phyloP scores from a whole-genome alignment of 306 rosid genomes.

The Fragaria vesca region DNA sequence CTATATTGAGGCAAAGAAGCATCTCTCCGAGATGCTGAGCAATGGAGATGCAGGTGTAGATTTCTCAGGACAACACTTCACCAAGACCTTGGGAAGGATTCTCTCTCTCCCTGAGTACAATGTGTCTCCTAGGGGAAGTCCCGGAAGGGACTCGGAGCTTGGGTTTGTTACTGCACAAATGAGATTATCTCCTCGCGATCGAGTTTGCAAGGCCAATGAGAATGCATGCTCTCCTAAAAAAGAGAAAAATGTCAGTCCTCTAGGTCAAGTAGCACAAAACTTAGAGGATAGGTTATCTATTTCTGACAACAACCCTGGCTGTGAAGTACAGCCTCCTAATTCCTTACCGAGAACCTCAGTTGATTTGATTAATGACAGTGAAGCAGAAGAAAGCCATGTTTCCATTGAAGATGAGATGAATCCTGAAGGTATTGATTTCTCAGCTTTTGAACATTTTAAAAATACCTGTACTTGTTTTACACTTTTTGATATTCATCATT shows the following conservation, averaged over 20 bases:
- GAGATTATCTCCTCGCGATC: slow-evolving; percentile 45
- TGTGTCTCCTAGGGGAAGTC: slow-evolving; percentile 72
- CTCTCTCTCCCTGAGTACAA: slow-evolving; percentile 85
- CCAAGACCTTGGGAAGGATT: slow-evolving; percentile 80
- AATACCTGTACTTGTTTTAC: not conserved
- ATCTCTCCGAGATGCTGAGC: slow-evolving; percentile 62
- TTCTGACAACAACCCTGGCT: slow-evolving; percentile 35
- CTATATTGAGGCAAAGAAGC: slow-evolving; percentile 83
- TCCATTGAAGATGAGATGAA: slow-evolving; percentile 39
- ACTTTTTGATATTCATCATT: slow-evolving; percentile 25
- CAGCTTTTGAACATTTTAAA: slow-evolving; percentile 12
- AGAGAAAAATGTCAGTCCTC: slow-evolving; percentile 28
- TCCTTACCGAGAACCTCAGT: slow-evolving; percentile 31
- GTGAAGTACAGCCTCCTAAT: slow-evolving; percentile 41
- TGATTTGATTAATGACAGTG: slow-evolving; percentile 26
- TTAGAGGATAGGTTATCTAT: slow-evolving; percentile 35
- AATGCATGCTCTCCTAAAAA: slow-evolving; percentile 34
- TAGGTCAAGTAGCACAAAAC: slow-evolving; percentile 38
- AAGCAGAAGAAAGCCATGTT: slow-evolving; percentile 34
- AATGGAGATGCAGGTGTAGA: slow-evolving; percentile 58
- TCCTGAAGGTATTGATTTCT: slow-evolving; percentile 55
- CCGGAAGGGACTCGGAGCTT: slow-evolving; percentile 70
- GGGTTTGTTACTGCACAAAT: slow-evolving; percentile 56
- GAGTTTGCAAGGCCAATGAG: slow-evolving; percentile 40
- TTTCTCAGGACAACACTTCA: slow-evolving; percentile 49